These are phyloP conservation scores for Dendrobium nobile DNA, from an alignment of 106 monocot species.

Conservation along the genomic window DNA sequence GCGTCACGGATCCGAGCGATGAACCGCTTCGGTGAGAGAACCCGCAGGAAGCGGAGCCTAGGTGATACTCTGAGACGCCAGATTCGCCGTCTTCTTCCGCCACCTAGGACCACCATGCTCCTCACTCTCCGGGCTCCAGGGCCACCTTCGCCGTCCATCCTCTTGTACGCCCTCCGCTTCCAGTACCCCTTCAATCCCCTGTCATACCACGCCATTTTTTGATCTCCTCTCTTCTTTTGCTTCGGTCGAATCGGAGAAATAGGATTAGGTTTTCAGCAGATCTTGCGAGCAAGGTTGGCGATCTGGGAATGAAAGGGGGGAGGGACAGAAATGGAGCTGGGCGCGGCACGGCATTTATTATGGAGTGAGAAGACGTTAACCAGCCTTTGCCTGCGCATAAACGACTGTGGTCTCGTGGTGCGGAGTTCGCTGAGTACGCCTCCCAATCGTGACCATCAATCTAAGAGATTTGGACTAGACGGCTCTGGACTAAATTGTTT, in stretches of 20 bases:
- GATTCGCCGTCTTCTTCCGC: conserved; percentile 7
- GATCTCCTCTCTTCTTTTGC: not conserved
- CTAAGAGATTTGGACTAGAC: no score
- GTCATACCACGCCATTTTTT: conserved; percentile 15
- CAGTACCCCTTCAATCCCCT: conserved; percentile 38
- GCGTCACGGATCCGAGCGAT: conserved; percentile 46
- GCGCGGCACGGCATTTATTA: not conserved
- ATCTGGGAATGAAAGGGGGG: not conserved
- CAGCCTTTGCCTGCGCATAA: not conserved
- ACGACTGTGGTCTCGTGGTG: not conserved
- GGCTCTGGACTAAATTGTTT: no score
- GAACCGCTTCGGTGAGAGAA: conserved; percentile 22
- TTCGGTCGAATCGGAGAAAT: not conserved
- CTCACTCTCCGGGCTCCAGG: not conserved
- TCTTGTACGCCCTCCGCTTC: conserved; percentile 19
- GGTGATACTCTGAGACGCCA: conserved; percentile 28
- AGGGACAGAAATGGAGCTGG: not conserved
- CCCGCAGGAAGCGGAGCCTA: conserved; percentile 17
- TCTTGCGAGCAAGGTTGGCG: not conserved
- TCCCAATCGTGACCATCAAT: no score
- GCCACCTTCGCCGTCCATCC: conserved; percentile 17
- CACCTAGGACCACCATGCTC: conserved; percentile 14
- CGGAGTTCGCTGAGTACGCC: no score
- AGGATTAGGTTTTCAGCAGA: not conserved
- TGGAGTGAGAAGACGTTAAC: not conserved